Evolutionary conservation across 2,329 filamentous ascomycete genomes (phyloP), one percentile per base, ranked within the genome.

Genomic region (Penicillium sp.): DNA sequence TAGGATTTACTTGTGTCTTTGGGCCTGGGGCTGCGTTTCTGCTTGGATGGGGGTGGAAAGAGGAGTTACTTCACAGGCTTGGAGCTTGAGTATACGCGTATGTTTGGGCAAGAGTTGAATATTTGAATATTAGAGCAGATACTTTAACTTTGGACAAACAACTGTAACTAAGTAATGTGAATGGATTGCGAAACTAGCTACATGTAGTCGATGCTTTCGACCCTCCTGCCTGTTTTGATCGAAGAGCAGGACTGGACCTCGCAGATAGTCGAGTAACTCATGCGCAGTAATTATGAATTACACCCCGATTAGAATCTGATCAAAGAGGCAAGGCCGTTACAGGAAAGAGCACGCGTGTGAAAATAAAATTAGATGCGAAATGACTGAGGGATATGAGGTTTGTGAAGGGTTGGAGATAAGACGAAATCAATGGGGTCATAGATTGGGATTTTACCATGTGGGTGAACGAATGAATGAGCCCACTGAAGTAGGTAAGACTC

Each of bases 261-360:
- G n/a, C 37, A 25, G 6, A 54, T n/a, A 25, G 25, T 4, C 37
- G 18, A 49, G 35, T 47, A 37, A 44, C 45, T 25, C 25, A 47
- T 22, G 15, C 43, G 44, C 46, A 25, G 46, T 25, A 37, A 59
- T 59, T 59, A 54, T 52, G 33, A 20, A 63, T 63, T 63, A 61
- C 40, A 40, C 54, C 37, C 33, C 42, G 26, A 47, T 55, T 45
- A 48, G 41, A 20, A n/a, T 43, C 20, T 20, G 44, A 22, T 18
- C 20, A 33, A 29, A 51, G 15, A 22, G 44, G 9, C 3, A 47
- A 7, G 22, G 26, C 27, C 26, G 25, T 44, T 18, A 0, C 11
- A 15, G 26, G 15, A 46, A 40, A 42, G 18, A 23, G 37, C 8
- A 54, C 7, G 25, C 35, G 33, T 14, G 18, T 31, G 29, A 31